Percentiles rank a stretch among this genome's conserved stretches.
These are phyloP conservation scores for Forsythia viridissima DNA, from an alignment of 257 asterid species.

Conservation along the genomic window DNA sequence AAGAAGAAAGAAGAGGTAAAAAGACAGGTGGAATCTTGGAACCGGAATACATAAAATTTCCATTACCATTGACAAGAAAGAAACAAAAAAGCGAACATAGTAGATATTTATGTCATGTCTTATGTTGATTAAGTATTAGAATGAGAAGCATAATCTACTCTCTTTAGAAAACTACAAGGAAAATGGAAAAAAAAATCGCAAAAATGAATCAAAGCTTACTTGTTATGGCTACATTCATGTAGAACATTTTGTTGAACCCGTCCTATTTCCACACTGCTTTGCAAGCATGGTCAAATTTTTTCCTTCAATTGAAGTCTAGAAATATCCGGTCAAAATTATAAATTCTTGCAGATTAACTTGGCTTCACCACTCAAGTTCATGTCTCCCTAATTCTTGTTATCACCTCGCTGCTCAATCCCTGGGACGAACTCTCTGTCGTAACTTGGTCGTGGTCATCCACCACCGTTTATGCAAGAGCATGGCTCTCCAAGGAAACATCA, in stretches of 20 bases:
- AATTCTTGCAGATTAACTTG: not conserved
- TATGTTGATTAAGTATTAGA: not conserved
- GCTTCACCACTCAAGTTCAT: not conserved
- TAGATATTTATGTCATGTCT: not conserved
- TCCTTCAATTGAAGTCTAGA: not conserved
- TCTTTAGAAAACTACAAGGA: not conserved
- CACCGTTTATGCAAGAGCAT: not conserved
- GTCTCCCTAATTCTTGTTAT: not conserved
- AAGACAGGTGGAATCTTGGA: no score
- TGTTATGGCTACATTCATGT: no score
- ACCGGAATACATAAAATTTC: no score
- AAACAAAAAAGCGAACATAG: no score
- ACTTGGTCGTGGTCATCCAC: not conserved
- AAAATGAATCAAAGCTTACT: no score
- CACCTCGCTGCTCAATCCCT: not conserved
- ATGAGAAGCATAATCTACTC: not conserved
- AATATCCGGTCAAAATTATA: not conserved
- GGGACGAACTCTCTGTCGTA: not conserved
- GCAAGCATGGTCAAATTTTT: no score
- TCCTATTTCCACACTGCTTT: no score
- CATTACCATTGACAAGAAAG: no score
- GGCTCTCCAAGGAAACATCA: not conserved
- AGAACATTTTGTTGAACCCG: no score
- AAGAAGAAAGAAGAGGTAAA: no score
- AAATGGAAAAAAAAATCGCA: no score